These are phyloP conservation scores for Wickerhamiella azyma DNA, from an alignment of 805 yeast species.

Conservation along the genomic window DNA sequence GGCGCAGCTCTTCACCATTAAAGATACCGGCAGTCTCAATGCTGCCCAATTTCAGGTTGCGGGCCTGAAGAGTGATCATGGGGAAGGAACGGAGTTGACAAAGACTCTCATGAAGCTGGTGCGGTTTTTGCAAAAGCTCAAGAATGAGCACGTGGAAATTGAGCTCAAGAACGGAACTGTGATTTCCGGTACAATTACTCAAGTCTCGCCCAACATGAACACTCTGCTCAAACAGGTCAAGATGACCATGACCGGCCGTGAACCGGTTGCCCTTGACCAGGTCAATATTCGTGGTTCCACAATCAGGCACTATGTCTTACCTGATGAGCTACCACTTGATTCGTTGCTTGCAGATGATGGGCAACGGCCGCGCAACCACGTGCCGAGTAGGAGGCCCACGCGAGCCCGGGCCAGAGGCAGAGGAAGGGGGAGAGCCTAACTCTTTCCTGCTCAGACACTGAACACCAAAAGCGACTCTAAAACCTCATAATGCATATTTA, in stretches of 20 bases:
- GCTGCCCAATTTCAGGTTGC: conserved; percentile 1
- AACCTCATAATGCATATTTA: neutral
- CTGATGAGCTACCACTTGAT: conserved; percentile 67
- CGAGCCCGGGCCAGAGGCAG: conserved; percentile 4
- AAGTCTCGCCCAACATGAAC: conserved; percentile 87
- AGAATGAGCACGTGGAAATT: conserved; percentile 75
- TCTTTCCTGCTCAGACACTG: too few relatives aligned
- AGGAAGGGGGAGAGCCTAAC: neutral
- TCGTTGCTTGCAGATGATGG: conserved; percentile 32
- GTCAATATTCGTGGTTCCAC: conserved; percentile 83
- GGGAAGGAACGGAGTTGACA: neutral
- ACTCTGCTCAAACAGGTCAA: conserved; percentile 67
- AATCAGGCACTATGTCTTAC: conserved; percentile 67
- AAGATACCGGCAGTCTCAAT: neutral
- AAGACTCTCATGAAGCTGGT: conserved; percentile 22
- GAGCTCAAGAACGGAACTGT: conserved; percentile 86
- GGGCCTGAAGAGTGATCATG: conserved; percentile 3
- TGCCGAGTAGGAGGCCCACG: conserved; percentile 1
- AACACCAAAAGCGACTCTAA: too few relatives aligned
- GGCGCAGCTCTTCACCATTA: neutral
- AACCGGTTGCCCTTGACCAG: conserved; percentile 56
- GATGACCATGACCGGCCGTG: conserved; percentile 58
- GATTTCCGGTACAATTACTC: conserved; percentile 67
- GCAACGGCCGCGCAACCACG: conserved; percentile 25
- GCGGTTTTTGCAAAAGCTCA: conserved; percentile 66